Base-by-base conservation (phyloP, 1,284 basidiomycete species). In the Trametes pubescens region DNA sequence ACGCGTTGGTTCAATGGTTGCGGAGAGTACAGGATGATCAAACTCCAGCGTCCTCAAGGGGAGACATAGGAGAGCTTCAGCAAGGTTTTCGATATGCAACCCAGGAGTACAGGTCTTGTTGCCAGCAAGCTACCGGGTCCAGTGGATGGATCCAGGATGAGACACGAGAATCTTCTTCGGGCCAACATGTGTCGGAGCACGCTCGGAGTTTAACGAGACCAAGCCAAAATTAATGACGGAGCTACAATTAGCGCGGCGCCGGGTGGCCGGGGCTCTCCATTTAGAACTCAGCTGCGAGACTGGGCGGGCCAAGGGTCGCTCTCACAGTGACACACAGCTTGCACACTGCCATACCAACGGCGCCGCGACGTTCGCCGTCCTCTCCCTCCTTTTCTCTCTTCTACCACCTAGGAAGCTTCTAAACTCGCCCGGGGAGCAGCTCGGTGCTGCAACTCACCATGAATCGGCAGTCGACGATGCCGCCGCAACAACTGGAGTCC, bases 401-500 rank as follows among this genome's bases (percentile, higher is more conserved):
- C 65, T 61, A 61, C 64, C 64, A 13, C 52, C 60, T 65, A 65
- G 65, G 64, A 66, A 59, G 65, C 62, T 52, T 55, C 37, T 46
- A 47, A 55, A 58, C 57, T 24, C 38, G n/a, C 29, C 35, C 11
- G 37, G 64, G 67, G 57, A 68, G 67, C 65, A 69, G 62, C 60
- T 56, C 48, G 67, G 67, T 66, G 67, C 66, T 59, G 62, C 63
- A 67, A 37, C 57, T 54, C 62, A 49, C 59, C 70, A 76, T 76
- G 74, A 73, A 70, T 56, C 67, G 75, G 65, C 74, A 75, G 71
- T 74, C 73, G 59, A 74, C 75, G 65, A 71, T 77, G 72, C 85
- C 86, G 74, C 87, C 89, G 74, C 86, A 48, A 29, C 47, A 84
- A 72, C 84, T 92, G 68, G 88, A 92, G 81, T 83, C 82, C 59